These are phyloP conservation scores for Tuber calosporum DNA, from an alignment of 495 filamentous ascomycete genomes.

Conservation along the genomic window DNA sequence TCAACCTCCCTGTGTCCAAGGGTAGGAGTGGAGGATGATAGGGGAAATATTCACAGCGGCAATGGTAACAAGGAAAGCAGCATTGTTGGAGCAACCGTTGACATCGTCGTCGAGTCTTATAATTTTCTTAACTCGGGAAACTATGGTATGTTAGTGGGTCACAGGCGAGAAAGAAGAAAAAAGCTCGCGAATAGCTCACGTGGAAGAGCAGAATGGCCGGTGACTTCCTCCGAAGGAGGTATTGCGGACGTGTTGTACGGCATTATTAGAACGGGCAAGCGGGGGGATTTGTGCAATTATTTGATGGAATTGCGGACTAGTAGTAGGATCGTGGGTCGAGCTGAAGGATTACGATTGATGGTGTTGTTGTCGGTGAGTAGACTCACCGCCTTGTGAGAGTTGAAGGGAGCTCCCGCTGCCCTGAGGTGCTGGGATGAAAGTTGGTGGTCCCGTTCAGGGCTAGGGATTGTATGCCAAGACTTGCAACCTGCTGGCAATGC, in stretches of 20 bases:
- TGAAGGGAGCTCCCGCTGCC: neutral
- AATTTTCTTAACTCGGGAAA: constrained; percentile 89
- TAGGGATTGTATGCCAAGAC: constrained; percentile 4
- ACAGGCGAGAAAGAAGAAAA: constrained; percentile 3
- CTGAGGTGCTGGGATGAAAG: neutral
- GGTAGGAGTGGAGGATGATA: neutral
- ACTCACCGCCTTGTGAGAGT: neutral
- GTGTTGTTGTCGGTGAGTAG: neutral
- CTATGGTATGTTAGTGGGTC: constrained; percentile 46
- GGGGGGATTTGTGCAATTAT: neutral
- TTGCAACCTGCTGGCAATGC: neutral
- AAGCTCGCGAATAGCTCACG: constrained; percentile 53
- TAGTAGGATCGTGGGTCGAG: neutral
- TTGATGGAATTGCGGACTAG: neutral
- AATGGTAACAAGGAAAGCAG: constrained; percentile 86
- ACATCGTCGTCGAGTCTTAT: constrained; percentile 82
- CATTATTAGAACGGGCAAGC: constrained; percentile 48
- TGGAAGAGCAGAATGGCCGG: constrained; percentile 75
- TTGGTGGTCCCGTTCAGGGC: neutral
- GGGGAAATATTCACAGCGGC: constrained; percentile 58
- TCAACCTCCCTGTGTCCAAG: constrained; percentile 9
- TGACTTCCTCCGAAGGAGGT: constrained; percentile 68
- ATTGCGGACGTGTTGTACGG: constrained; percentile 84
- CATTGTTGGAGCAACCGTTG: constrained; percentile 75
- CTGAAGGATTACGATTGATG: neutral